Conservation (phyloP, 495 filamentous ascomycete genomes). For the Echria macrotheca region DNA sequence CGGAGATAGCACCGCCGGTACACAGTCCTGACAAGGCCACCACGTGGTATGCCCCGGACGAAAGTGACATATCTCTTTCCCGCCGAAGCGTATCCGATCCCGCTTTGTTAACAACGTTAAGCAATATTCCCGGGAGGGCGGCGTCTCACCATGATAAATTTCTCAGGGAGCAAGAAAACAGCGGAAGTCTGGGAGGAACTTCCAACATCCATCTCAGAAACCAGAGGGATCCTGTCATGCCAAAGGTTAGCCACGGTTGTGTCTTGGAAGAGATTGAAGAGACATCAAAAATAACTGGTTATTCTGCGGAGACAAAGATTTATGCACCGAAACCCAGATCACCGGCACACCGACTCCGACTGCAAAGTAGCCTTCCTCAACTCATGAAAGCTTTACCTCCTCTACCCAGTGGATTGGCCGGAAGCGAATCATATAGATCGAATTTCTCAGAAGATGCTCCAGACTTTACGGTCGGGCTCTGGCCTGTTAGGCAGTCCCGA, state of each 20-base stretch:
- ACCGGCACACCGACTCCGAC: conserved; percentile 38
- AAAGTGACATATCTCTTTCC: neutral
- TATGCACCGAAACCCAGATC: conserved; percentile 43
- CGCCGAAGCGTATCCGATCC: too few relatives aligned
- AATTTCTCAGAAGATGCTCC: neutral
- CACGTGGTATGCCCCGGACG: neutral
- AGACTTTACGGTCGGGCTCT: neutral
- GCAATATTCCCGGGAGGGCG: too few relatives aligned
- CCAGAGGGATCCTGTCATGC: conserved; percentile 9
- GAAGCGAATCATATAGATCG: conserved; percentile 10
- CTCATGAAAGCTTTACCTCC: conserved; percentile 48
- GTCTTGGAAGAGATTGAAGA: too few relatives aligned
- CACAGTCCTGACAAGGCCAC: conserved; percentile 12
- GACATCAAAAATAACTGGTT: conserved; percentile 9
- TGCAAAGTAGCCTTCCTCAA: conserved; percentile 46
- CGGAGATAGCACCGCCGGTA: conserved; percentile 20
- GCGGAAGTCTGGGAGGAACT: too few relatives aligned
- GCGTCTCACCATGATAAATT: too few relatives aligned
- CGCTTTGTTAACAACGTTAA: too few relatives aligned
- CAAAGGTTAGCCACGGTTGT: too few relatives aligned
- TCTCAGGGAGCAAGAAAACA: too few relatives aligned
- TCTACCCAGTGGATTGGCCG: conserved; percentile 23
- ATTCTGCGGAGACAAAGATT: too few relatives aligned
- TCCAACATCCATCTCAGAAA: too few relatives aligned
- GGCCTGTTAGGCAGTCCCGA: conserved; percentile 2